Conservation (phyloP, 805 yeast genomes). For the Barnettozyma wickerhamii region DNA sequence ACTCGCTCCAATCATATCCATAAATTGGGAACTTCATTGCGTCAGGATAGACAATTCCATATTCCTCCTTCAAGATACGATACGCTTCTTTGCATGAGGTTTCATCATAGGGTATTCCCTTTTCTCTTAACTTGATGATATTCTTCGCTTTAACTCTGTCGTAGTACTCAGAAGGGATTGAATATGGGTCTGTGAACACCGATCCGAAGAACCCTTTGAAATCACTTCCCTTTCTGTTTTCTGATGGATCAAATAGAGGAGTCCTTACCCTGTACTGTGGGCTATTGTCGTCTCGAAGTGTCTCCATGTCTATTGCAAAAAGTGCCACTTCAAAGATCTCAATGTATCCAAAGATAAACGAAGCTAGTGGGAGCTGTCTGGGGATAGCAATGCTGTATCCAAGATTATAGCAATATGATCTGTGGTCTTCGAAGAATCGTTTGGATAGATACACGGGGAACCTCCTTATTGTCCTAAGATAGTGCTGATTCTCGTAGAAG, state of each 20-base stretch:
- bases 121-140: slow-evolving; percentile 2
- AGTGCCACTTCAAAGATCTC: slow-evolving; percentile 10
- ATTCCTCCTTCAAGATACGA: slow-evolving; percentile 3
- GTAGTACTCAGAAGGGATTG: neutral
- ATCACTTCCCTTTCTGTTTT: neutral
- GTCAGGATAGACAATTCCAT: slow-evolving; percentile 1
- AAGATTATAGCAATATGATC: slow-evolving; percentile 4
- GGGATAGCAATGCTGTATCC: slow-evolving; percentile 7
- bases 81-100: slow-evolving; percentile 3
- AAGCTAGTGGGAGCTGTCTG: slow-evolving; percentile 6
- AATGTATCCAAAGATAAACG: slow-evolving; percentile 7
- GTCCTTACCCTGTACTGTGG: neutral
- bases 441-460: slow-evolving; percentile 7
- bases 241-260: neutral
- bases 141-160: slow-evolving; percentile 1
- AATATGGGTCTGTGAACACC: neutral
- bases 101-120: slow-evolving; percentile 1
- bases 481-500: slow-evolving; percentile 1
- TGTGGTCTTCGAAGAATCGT: slow-evolving; percentile 2
- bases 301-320: slow-evolving; percentile 10
- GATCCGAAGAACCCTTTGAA: neutral
- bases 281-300: neutral
- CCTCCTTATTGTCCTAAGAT: slow-evolving; percentile 5
- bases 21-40: slow-evolving; percentile 1
- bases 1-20: neutral